Percentiles rank a stretch among this genome's conserved stretches.
These are phyloP conservation scores for Alternaria angustiovoidea DNA, from an alignment of 2,329 filamentous ascomycete genomes.

Conservation along the genomic window DNA sequence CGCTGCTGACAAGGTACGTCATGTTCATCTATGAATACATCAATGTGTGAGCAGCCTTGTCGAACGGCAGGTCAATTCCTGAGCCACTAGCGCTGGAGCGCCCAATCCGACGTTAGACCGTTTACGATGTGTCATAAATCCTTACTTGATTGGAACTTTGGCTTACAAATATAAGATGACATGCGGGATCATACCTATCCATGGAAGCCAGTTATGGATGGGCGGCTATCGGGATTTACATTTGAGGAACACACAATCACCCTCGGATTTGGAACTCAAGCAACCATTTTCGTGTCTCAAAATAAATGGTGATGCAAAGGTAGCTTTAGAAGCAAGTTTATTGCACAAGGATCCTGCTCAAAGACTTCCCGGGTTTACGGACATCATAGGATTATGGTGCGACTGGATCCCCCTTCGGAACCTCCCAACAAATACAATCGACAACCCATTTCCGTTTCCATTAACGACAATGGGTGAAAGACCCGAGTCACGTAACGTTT, in stretches of 20 bases:
- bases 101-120: rapidly evolving
- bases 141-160: too few relatives aligned
- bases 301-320: not conserved
- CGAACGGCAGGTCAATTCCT: rapidly evolving
- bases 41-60: too few relatives aligned
- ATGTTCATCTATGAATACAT: too few relatives aligned
- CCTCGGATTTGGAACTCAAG: not conserved
- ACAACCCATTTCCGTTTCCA: not conserved
- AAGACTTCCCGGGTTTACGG: not conserved
- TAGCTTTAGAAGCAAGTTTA: not conserved
- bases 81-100: rapidly evolving
- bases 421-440: not conserved
- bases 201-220: too few relatives aligned
- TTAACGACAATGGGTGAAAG: not conserved
- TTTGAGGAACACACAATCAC: not conserved
- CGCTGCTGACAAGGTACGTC: conserved; percentile 1
- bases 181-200: not conserved
- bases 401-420: not conserved
- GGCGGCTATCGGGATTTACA: too few relatives aligned
- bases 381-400: not conserved
- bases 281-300: rapidly evolving
- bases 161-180: not conserved
- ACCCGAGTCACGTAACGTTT: not conserved
- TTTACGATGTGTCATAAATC: too few relatives aligned
- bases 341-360: not conserved